A percentile compares a stretch with the other conserved stretches of the same genome.
These are phyloP conservation scores for Tirmania nivea DNA, from an alignment of 495 filamentous ascomycete species.

Conservation along the genomic window DNA sequence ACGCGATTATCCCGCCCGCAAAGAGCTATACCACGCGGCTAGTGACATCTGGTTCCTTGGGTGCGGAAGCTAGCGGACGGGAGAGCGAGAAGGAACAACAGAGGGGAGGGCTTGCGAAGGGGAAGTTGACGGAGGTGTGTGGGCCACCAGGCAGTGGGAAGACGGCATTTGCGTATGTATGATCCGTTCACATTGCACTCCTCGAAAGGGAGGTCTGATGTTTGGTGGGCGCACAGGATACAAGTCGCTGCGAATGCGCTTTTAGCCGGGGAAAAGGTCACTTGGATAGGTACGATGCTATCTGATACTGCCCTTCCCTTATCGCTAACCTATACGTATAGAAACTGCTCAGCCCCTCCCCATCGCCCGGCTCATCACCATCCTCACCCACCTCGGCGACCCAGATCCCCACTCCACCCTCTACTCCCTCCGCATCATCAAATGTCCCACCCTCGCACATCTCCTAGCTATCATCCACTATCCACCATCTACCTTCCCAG, in stretches of 20 bases:
- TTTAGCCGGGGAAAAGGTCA: conserved; percentile 36
- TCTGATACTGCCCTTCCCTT: too few species aligned
- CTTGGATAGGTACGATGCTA: conserved; percentile 57
- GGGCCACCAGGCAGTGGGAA: conserved; percentile 81
- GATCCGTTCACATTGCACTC: neutral
- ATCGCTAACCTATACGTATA: conserved; percentile 3
- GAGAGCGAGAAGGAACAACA: neutral
- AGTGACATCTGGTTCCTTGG: too few species aligned
- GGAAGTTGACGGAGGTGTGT: conserved; percentile 71
- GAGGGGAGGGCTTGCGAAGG: conserved; percentile 40
- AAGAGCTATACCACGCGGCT: too few species aligned
- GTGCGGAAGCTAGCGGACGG: neutral
- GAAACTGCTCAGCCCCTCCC: conserved; percentile 2
- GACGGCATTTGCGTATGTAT: conserved; percentile 51
- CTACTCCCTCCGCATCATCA: conserved; percentile 8
- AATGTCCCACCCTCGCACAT: conserved; percentile 42
- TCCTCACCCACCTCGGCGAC: neutral
- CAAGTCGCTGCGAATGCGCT: conserved; percentile 46
- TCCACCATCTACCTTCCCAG: conserved; percentile 32
- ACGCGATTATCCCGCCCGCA: too few species aligned
- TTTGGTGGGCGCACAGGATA: conserved; percentile 28
- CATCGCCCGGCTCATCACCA: conserved; percentile 3
- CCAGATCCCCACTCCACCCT: conserved; percentile 15
- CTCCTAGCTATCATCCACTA: conserved; percentile 49
- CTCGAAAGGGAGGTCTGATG: neutral